Percentiles rank a stretch among this genome's conserved stretches.
Conservation (phyloP, 208 protist genomes). For the Trypanosomatidae sp. region DNA sequence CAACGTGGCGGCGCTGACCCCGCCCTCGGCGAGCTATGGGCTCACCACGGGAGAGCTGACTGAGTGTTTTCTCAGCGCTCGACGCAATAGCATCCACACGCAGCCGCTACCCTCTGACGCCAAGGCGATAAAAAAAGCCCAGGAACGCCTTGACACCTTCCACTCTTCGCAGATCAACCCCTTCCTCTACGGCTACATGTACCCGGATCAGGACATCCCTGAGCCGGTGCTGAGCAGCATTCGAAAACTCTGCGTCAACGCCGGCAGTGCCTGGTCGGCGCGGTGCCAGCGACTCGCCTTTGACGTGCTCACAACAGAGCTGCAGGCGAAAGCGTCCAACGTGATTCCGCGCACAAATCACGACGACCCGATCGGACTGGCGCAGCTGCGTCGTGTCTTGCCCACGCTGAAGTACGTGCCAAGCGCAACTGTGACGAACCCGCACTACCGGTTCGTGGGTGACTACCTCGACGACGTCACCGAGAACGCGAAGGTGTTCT, state of each 20-base stretch:
- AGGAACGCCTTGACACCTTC: constrained; percentile 55
- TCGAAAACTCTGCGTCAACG: constrained; percentile 55
- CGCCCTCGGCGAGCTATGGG: constrained; percentile 9
- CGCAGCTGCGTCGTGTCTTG: constrained; percentile 63
- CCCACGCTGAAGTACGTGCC: constrained; percentile 57
- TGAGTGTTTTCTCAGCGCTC: constrained; percentile 61
- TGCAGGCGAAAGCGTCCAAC: constrained; percentile 50
- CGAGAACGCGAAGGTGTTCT: constrained; percentile 32
- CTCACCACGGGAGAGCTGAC: constrained; percentile 51
- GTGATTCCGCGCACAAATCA: constrained; percentile 48
- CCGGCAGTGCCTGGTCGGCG: constrained; percentile 57
- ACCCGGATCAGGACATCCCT: constrained; percentile 49
- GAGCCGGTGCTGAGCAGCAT: constrained; percentile 53
- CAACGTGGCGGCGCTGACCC: constrained; percentile 40
- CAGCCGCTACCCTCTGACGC: constrained; percentile 47
- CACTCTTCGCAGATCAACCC: constrained; percentile 65
- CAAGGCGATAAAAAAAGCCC: constrained; percentile 68
- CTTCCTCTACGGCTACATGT: constrained; percentile 80
- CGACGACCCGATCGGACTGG: constrained; percentile 61
- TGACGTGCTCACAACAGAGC: constrained; percentile 53
- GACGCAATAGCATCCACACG: constrained; percentile 65
- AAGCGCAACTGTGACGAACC: constrained; percentile 44
- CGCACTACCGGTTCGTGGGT: constrained; percentile 66
- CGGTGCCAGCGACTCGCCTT: constrained; percentile 75
- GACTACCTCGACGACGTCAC: constrained; percentile 27